Evolutionary conservation across 495 filamentous ascomycete genomes (phyloP).

Genomic region (Neurospora intermedia): DNA sequence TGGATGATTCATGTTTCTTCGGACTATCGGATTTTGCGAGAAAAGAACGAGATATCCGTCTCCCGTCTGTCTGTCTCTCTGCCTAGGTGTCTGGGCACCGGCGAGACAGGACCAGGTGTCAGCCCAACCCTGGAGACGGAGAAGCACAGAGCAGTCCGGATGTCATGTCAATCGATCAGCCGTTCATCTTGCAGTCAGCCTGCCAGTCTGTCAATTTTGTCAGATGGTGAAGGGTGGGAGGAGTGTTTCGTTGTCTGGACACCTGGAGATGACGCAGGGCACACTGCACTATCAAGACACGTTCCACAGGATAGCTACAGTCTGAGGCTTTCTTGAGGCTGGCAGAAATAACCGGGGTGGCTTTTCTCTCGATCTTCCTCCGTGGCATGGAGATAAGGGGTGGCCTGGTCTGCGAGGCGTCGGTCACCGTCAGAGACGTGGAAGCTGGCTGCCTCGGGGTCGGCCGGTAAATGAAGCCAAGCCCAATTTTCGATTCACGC

Average conservation of each 20-base stretch:
- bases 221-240: background rate
- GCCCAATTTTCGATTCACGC: background rate
- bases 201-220: background rate
- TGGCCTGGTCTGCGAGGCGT: background rate
- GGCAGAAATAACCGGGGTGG: background rate
- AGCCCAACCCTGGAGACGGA: background rate
- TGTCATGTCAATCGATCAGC: background rate
- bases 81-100: background rate
- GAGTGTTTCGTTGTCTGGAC: background rate
- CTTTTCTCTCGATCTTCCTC: background rate
- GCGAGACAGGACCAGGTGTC: background rate
- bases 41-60: background rate
- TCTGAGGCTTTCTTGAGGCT: background rate
- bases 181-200: background rate
- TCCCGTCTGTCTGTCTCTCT: background rate
- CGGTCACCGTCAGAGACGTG: background rate
- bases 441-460: constrained; percentile 1
- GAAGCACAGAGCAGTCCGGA: background rate
- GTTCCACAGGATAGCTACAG: background rate
- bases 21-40: background rate
- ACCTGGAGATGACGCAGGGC: background rate
- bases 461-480: constrained; percentile 10
- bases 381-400: background rate
- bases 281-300: background rate
- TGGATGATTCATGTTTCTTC: background rate